phyloP scores from a whole-genome alignment of 1,284 basidiomycete species.

The Fomitopsis palustris region DNA sequence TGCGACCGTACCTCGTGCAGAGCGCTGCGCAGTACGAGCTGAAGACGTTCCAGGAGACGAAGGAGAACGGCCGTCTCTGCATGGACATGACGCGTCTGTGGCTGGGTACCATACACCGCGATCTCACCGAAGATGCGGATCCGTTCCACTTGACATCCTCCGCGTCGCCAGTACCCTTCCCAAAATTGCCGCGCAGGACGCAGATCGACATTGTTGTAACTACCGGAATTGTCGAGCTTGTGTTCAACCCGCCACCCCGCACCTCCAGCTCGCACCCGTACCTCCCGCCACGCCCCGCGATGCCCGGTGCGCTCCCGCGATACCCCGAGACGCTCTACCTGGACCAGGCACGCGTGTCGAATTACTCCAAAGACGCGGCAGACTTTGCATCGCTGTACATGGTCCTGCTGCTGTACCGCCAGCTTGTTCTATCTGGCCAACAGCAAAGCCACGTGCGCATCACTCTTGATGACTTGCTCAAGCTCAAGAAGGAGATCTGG shows the following conservation, averaged over 20 bases:
- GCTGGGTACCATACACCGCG: slow-evolving; percentile 45
- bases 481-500: slow-evolving; percentile 73
- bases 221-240: slow-evolving; percentile 24
- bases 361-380: slow-evolving; percentile 69
- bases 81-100: slow-evolving; percentile 61
- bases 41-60: slow-evolving; percentile 66
- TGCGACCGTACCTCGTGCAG: slow-evolving; percentile 82
- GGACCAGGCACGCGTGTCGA: slow-evolving; percentile 71
- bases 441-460: neutral
- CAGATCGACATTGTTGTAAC: slow-evolving; percentile 27
- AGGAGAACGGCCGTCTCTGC: slow-evolving; percentile 42
- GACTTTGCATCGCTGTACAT: slow-evolving; percentile 79
- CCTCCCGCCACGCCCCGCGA: slow-evolving; percentile 48
- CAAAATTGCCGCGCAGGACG: slow-evolving; percentile 20
- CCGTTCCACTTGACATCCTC: slow-evolving; percentile 27
- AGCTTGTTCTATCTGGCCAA: slow-evolving; percentile 50
- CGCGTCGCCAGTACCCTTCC: slow-evolving; percentile 34
- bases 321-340: slow-evolving; percentile 86
- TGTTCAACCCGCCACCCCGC: slow-evolving; percentile 26
- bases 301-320: slow-evolving; percentile 32
- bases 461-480: slow-evolving; percentile 44
- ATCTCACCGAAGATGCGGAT: slow-evolving; percentile 29
- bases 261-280: slow-evolving; percentile 45
- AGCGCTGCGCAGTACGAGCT: slow-evolving; percentile 82
- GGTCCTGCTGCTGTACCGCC: slow-evolving; percentile 78